Percentiles rank a stretch among this genome's conserved stretches.
These are phyloP conservation scores for Keqinozyma sinolaborantium DNA, from an alignment of 1,139 yeast genomes.

Conservation along the genomic window DNA sequence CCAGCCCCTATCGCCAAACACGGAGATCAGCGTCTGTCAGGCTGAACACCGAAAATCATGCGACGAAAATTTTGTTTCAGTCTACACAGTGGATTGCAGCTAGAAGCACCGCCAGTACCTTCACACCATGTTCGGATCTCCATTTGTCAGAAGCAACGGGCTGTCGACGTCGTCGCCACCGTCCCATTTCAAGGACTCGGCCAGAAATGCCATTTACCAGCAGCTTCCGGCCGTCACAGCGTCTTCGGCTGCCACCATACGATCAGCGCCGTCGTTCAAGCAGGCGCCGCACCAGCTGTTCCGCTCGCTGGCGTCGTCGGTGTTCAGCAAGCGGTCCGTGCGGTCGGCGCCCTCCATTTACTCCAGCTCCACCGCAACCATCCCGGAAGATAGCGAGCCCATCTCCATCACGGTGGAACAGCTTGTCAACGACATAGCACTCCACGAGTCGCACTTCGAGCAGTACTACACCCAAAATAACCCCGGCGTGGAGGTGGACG, in stretches of 20 bases:
- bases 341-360: slow-evolving; percentile 44
- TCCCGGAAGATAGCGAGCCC: slow-evolving; percentile 47
- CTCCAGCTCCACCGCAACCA: slow-evolving; percentile 42
- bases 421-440: slow-evolving; percentile 39
- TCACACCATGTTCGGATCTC: slow-evolving; percentile 35
- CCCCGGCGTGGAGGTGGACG: slow-evolving; percentile 14
- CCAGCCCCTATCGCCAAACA: too few species aligned
- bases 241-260: slow-evolving; percentile 11
- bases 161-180: slow-evolving; percentile 33
- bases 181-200: slow-evolving; percentile 40
- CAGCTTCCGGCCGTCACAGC: slow-evolving; percentile 37
- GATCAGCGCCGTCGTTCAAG: slow-evolving; percentile 16
- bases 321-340: slow-evolving; percentile 37
- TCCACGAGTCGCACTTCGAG: slow-evolving; percentile 25
- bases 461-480: slow-evolving; percentile 17
- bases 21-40: too few species aligned
- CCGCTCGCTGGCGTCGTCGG: slow-evolving; percentile 30
- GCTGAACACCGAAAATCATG: too few species aligned
- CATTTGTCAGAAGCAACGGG: slow-evolving; percentile 29
- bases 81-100: too few species aligned
- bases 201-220: slow-evolving; percentile 45
- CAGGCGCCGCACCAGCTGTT: slow-evolving; percentile 12
- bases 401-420: slow-evolving; percentile 43
- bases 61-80: too few species aligned
- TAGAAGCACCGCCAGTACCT: not conserved